A percentile compares a stretch with the other conserved stretches of the same genome.
phyloP scores from a whole-genome alignment of 768 basidiomycete species.

The Artomyces pyxidatus region DNA sequence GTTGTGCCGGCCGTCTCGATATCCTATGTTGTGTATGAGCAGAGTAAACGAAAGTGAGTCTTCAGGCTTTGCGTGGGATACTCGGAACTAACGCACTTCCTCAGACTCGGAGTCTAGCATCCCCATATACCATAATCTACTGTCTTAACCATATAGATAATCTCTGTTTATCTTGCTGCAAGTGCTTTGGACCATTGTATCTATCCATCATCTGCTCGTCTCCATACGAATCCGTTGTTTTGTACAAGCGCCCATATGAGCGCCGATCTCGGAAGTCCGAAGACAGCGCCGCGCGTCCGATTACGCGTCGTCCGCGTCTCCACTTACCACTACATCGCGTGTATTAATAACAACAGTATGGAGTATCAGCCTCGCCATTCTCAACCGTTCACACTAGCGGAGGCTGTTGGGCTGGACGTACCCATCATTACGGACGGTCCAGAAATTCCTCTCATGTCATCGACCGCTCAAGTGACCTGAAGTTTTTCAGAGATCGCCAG shows the following conservation, averaged over 20 bases:
- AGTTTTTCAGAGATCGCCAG: constrained; percentile 72
- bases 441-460: background rate
- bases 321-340: background rate
- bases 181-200: background rate
- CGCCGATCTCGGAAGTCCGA: too few species aligned
- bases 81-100: constrained; percentile 6
- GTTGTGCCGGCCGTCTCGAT: constrained; percentile 96
- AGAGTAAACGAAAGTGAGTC: constrained; percentile 68
- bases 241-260: too few species aligned
- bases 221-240: too few species aligned
- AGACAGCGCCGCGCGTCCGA: too few species aligned
- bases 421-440: constrained; percentile 65
- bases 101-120: constrained; percentile 44
- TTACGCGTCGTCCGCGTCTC: background rate
- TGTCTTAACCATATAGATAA: background rate
- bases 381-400: constrained; percentile 67
- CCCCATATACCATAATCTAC: background rate
- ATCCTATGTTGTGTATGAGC: constrained; percentile 91
- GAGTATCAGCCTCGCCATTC: constrained; percentile 58
- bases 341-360: constrained; percentile 29
- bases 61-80: background rate
- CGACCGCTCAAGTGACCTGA: too few species aligned
- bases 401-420: constrained; percentile 60
- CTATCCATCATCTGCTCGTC: background rate
- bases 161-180: background rate